phyloP scores from a whole-genome alignment of 306 rosid species.

The Pyrus betulifolia region DNA sequence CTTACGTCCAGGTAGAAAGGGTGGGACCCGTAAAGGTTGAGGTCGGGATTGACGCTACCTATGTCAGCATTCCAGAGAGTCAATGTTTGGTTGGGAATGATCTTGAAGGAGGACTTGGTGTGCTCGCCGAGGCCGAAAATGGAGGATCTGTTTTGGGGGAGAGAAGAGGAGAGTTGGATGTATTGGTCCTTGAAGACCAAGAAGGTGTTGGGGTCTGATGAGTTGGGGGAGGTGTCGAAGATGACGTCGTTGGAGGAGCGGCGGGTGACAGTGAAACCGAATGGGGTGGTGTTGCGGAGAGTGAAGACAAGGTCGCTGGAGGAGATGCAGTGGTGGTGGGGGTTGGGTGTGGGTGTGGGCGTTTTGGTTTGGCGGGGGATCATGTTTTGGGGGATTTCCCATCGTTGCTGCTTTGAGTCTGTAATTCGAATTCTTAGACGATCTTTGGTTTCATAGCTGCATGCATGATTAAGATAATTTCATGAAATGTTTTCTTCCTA shows the following conservation, averaged over 20 bases:
- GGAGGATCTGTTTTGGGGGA: constrained; percentile 42
- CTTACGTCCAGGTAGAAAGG: constrained; percentile 77
- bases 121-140: constrained; percentile 76
- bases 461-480: neutral
- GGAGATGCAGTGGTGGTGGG: neutral
- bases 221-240: constrained; percentile 42
- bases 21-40: constrained; percentile 80
- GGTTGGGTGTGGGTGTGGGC: neutral
- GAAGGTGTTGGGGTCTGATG: constrained; percentile 29
- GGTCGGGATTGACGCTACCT: constrained; percentile 28
- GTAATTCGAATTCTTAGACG: constrained; percentile 52
- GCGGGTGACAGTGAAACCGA: constrained; percentile 60
- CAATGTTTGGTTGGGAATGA: constrained; percentile 34
- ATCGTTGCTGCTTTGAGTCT: constrained; percentile 42
- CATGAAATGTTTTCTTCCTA: neutral
- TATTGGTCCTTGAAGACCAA: constrained; percentile 69
- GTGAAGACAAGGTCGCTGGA: constrained; percentile 51
- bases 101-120: constrained; percentile 54
- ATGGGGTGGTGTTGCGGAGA: constrained; percentile 58
- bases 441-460: constrained; percentile 47
- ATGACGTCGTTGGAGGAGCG: constrained; percentile 49
- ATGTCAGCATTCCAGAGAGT: constrained; percentile 63
- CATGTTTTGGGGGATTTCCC: constrained; percentile 64
- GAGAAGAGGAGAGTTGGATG: constrained; percentile 62
- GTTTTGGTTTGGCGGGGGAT: constrained; percentile 28